Evolutionary conservation across 202 grass and related monocot genomes (phyloP).

Genomic region (Thinopyrum obtusiflorum): DNA sequence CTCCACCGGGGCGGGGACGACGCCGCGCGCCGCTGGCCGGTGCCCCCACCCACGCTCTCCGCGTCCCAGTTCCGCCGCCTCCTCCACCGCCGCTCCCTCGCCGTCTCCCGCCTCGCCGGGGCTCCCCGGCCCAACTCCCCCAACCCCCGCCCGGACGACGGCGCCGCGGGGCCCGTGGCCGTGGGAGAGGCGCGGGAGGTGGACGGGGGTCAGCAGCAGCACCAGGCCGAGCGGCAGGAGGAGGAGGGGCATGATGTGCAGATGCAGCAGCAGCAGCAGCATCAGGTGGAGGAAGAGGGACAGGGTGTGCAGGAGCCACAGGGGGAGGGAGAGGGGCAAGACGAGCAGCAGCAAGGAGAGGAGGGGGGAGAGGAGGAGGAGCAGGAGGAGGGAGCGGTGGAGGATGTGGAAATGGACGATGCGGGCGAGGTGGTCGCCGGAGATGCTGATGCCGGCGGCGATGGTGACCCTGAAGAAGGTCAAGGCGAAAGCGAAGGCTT

Average conservation of each 20-base stretch:
- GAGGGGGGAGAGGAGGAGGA: conserved; percentile 23
- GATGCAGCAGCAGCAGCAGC: not conserved
- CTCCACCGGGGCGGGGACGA: conserved; percentile 64
- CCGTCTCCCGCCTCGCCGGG: conserved; percentile 48
- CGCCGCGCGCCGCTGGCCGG: conserved; percentile 41
- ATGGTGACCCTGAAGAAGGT: conserved; percentile 45
- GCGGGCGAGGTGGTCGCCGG: conserved; percentile 35
- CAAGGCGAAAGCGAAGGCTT: conserved; percentile 47
- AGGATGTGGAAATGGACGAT: conserved; percentile 45
- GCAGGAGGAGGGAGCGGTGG: conserved; percentile 44
- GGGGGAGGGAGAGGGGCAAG: not conserved
- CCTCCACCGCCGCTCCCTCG: conserved; percentile 53
- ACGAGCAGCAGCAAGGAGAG: not conserved
- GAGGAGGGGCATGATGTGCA: not conserved
- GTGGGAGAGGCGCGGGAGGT: not conserved
- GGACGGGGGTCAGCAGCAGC: not conserved
- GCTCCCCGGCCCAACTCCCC: not conserved
- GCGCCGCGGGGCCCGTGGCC: not conserved
- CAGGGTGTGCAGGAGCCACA: not conserved
- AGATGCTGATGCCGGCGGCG: not conserved
- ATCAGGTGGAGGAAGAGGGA: not conserved
- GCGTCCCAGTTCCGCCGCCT: conserved; percentile 57
- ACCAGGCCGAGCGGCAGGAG: not conserved
- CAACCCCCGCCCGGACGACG: not conserved
- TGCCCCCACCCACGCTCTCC: conserved; percentile 41